phyloP scores from a whole-genome alignment of 2,329 filamentous ascomycete genomes.

The Penicillium crustosum region DNA sequence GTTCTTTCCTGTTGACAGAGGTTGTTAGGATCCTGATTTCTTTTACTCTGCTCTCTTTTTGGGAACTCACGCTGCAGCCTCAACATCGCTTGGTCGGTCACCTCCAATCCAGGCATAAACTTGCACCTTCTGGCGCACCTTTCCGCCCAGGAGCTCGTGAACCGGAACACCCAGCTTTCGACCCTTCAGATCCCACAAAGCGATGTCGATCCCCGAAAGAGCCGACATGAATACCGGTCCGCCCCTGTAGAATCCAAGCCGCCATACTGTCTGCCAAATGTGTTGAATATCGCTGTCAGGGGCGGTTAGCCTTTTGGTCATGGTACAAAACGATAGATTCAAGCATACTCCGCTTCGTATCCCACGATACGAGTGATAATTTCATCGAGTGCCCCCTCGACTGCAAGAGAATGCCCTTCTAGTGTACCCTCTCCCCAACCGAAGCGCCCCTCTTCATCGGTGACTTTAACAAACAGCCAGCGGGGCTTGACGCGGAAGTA shows the following conservation, averaged over 20 bases:
- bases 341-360: constrained; percentile 66
- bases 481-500: constrained; percentile 74
- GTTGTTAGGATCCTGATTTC: background rate
- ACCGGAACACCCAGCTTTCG: constrained; percentile 65
- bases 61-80: constrained; percentile 49
- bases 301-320: background rate
- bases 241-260: constrained; percentile 72
- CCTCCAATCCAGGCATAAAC: constrained; percentile 81
- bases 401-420: constrained; percentile 71
- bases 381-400: constrained; percentile 71
- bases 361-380: constrained; percentile 63
- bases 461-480: constrained; percentile 78
- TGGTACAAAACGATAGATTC: background rate
- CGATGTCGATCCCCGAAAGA: constrained; percentile 74
- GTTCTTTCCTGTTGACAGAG: constrained; percentile 39
- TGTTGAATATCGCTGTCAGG: constrained; percentile 70
- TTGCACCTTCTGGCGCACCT: constrained; percentile 65
- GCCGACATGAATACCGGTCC: constrained; percentile 80
- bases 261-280: constrained; percentile 74
- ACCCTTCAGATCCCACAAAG: constrained; percentile 76
- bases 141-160: constrained; percentile 72
- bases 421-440: constrained; percentile 77
- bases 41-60: background rate
- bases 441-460: constrained; percentile 62
- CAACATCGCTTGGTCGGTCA: constrained; percentile 67